Base-by-base conservation (phyloP, 1,284 basidiomycete genomes). In the Trichosporon ovoides region DNA sequence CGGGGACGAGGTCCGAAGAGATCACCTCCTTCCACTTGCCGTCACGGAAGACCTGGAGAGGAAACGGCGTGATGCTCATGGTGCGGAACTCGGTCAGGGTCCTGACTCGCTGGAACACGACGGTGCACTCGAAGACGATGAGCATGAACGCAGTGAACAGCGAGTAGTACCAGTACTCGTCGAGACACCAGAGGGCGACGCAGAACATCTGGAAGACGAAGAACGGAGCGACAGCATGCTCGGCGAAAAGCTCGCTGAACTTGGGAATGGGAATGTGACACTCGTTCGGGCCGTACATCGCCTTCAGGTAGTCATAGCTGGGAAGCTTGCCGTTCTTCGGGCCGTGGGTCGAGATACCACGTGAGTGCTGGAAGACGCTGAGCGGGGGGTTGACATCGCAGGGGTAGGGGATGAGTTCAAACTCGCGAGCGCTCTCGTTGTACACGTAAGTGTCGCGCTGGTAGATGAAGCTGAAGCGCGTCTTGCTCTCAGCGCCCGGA, bases 121-220 rank as follows among this genome's bases (percentile, higher is more conserved):
- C 91, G 1, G 94, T 97, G 78, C 92, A 96, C 78, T 97, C 94
- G 71, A 97, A 97, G 61, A 95, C 87, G 55, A 97, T 80, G 52
- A 97, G 81, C 94, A 97, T 97, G 83, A 97, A 96, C 34, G 93
- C 82, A 1, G 94, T 97, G 80, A 97, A 97, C 43, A 97, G 77
- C 63, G 88, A 91, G 81, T 95, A 97, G 75, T 95, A 96, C 92
- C 92, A 96, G 77, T 96, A 97, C 76, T 96, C 94, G 72, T 97
- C 94, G 68, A 97, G 78, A 72, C 88, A 91, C 93, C 93, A 97
- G 14, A 97, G 80, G 0, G 89, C 91, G 9, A 96, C 93, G 64
- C 93, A 97, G 78, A 97, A 97, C 38, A 97, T 80, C 78, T 97
- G 91, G 77, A 96, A 95, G 31, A 95, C 91, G 75, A 96, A 96